A percentile compares a stretch with the other conserved stretches of the same genome.
phyloP scores from a whole-genome alignment of 192 early-diverging fungal genomes.

The Martensiomyces pterosporus region DNA sequence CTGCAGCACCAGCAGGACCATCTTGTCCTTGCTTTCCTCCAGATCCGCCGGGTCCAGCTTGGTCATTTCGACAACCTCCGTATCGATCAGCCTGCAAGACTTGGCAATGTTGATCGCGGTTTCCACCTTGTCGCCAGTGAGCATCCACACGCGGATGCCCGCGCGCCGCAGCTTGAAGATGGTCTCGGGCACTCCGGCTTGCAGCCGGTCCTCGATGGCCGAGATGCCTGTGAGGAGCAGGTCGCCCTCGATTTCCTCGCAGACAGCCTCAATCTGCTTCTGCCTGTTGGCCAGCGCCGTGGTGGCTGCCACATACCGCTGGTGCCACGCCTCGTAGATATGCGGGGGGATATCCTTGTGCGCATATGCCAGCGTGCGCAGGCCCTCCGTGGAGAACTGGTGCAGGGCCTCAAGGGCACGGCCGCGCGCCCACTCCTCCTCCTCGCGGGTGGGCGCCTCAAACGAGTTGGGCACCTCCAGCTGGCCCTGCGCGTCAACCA shows the following conservation, averaged over 20 bases:
- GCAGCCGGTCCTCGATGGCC: constrained; percentile 88
- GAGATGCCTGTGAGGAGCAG: constrained; percentile 76
- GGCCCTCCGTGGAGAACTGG: constrained; percentile 69
- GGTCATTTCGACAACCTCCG: constrained; percentile 27
- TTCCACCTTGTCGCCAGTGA: constrained; percentile 90
- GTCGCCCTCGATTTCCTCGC: constrained; percentile 71
- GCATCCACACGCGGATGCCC: constrained; percentile 83
- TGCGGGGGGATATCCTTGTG: constrained; percentile 59
- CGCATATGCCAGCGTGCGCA: constrained; percentile 79
- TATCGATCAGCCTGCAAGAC: constrained; percentile 65
- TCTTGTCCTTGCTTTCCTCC: constrained; percentile 1
- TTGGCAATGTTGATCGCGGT: constrained; percentile 90
- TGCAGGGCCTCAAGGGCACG: constrained; percentile 63
- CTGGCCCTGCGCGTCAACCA: constrained; percentile 33
- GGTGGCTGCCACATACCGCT: constrained; percentile 65
- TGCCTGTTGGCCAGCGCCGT: constrained; percentile 62
- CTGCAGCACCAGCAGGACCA: constrained; percentile 40
- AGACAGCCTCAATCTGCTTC: constrained; percentile 58
- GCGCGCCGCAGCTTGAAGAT: constrained; percentile 73
- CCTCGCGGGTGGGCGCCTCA: constrained; percentile 26
- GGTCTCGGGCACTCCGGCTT: constrained; percentile 80
- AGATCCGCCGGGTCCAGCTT: constrained; percentile 12
- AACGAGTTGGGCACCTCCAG: constrained; percentile 30
- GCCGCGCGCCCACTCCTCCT: constrained; percentile 63
- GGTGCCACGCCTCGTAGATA: constrained; percentile 66